Conservation (phyloP, 2,329 filamentous ascomycete genomes). For the Alternaria atra region DNA sequence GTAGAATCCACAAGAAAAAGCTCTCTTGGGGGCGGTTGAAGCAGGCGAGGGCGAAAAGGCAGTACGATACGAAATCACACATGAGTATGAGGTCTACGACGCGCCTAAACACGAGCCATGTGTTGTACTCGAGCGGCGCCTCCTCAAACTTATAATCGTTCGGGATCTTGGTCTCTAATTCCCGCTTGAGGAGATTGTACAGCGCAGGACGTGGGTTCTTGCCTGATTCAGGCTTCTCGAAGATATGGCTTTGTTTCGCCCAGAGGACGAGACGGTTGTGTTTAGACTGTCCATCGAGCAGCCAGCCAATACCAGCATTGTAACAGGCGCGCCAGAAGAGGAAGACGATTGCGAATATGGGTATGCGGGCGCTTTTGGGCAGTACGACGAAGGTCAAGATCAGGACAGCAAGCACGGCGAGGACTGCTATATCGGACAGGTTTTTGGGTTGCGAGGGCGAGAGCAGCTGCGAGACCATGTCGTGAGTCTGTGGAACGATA, state of each 20-base stretch:
- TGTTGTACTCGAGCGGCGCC: slow-evolving; percentile 97
- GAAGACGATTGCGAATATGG: slow-evolving; percentile 83
- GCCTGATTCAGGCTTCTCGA: slow-evolving; percentile 82
- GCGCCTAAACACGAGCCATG: slow-evolving; percentile 95
- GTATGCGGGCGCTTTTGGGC: slow-evolving; percentile 73
- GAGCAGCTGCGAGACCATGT: slow-evolving; percentile 98
- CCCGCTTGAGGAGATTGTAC: slow-evolving; percentile 83
- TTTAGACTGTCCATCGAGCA: slow-evolving; percentile 89
- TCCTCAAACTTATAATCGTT: slow-evolving; percentile 93
- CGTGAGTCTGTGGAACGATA: slow-evolving; percentile 92
- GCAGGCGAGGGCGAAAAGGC: slow-evolving; percentile 92
- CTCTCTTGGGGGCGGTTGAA: slow-evolving; percentile 80
- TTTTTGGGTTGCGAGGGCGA: slow-evolving; percentile 97
- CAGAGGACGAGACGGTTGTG: slow-evolving; percentile 85
- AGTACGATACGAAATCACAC: slow-evolving; percentile 98
- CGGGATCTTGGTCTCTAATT: slow-evolving; percentile 94
- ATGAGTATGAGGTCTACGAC: slow-evolving; percentile 97
- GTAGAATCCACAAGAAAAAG: slow-evolving; percentile 71
- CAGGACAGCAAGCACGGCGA: slow-evolving; percentile 79
- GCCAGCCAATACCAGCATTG: slow-evolving; percentile 91
- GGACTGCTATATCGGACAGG: slow-evolving; percentile 81
- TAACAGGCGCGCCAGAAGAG: slow-evolving; percentile 92
- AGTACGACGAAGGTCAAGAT: slow-evolving; percentile 78
- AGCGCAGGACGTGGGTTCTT: slow-evolving; percentile 83
- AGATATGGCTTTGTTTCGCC: slow-evolving; percentile 86